A percentile compares a stretch with the other conserved stretches of the same genome.
Conservation (phyloP, 176 grass and related monocot genomes). For the bread wheat (Triticum aestivum) region DNA sequence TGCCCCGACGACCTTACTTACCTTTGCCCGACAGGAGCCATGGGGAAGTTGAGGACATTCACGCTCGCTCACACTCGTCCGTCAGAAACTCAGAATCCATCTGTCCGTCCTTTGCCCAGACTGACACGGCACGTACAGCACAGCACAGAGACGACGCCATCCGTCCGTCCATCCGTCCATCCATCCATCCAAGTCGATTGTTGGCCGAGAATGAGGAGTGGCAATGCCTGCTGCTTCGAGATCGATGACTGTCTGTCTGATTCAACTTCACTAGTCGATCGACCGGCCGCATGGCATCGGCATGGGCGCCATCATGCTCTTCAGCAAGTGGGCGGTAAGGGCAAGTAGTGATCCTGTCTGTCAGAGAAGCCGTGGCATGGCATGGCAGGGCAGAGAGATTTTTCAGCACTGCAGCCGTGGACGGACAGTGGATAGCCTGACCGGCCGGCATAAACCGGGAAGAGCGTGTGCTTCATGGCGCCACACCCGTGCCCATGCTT, state of each 20-base stretch:
- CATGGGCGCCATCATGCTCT: conserved; percentile 13
- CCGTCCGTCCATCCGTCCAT: background rate
- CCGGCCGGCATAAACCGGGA: background rate
- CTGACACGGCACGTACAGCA: background rate
- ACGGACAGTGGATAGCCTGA: background rate
- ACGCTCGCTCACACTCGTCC: background rate
- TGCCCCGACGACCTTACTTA: background rate
- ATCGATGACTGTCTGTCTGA: background rate
- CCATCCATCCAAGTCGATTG: background rate
- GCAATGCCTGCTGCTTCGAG: background rate
- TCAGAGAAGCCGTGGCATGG: background rate
- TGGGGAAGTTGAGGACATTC: background rate
- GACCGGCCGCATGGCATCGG: background rate
- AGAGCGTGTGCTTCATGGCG: background rate
- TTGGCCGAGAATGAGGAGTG: background rate
- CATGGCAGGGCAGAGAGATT: conserved; percentile 8
- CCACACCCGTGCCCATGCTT: background rate
- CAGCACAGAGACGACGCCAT: background rate
- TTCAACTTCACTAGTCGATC: background rate
- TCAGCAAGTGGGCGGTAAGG: background rate
- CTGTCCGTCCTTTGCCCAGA: background rate
- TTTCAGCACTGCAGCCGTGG: background rate
- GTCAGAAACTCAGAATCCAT: background rate
- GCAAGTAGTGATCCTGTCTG: background rate
- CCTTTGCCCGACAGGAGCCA: background rate